Conservation (phyloP, 129 eudicot genomes). For the Kitagawia praeruptora region DNA sequence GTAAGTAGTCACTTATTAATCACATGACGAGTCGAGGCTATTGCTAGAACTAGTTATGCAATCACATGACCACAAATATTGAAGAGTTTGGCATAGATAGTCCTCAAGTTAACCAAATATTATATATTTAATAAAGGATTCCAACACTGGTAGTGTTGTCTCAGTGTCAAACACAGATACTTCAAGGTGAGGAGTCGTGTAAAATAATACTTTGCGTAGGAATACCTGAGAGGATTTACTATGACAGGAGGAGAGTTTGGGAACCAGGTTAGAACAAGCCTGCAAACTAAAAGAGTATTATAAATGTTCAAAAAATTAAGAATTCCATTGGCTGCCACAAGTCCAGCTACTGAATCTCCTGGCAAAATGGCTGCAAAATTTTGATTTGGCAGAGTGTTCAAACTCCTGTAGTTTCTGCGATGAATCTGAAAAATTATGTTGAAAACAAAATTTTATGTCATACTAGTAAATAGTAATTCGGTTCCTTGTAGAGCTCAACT, state of each 20-base stretch:
- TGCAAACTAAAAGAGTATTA: slow-evolving; percentile 72
- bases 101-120: not conserved
- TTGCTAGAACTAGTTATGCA: not conserved
- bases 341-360: slow-evolving; percentile 82
- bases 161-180: not conserved
- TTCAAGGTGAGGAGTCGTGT: not conserved
- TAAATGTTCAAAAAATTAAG: slow-evolving; percentile 75
- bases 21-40: not conserved
- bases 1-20: not conserved
- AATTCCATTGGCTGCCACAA: slow-evolving; percentile 79
- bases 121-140: not conserved
- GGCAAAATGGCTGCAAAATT: slow-evolving; percentile 88
- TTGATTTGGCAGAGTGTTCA: slow-evolving; percentile 34
- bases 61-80: not conserved
- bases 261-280: slow-evolving; percentile 96
- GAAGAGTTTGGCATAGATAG: not conserved
- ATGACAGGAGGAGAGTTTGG: slow-evolving; percentile 86
- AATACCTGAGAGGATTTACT: slow-evolving; percentile 81
- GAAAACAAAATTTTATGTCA: not conserved
- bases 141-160: not conserved
- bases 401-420: slow-evolving; percentile 34
- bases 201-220: not conserved
- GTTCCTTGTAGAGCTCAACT: not conserved
- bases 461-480: not conserved
- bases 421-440: slow-evolving; percentile 37